A percentile compares a stretch with the other conserved stretches of the same genome.
Evolutionary conservation across 768 basidiomycete genomes (phyloP).

Genomic region (Kwoniella botswanensis): DNA sequence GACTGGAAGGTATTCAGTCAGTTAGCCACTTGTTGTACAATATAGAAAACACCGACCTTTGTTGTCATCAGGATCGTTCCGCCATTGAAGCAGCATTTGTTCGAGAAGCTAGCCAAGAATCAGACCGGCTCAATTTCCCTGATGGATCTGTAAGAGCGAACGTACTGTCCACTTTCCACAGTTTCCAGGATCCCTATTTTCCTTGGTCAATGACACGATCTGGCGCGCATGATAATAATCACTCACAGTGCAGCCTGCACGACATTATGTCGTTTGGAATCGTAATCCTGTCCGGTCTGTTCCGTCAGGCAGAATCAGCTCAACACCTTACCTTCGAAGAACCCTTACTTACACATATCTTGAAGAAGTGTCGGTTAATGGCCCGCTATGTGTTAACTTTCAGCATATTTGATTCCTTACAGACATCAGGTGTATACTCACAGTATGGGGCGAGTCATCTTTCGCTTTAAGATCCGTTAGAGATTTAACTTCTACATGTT

Average conservation of each 20-base stretch:
- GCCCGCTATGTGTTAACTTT: constrained; percentile 24
- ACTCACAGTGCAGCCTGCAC: constrained; percentile 44
- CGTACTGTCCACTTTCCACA: constrained; percentile 57
- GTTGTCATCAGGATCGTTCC: constrained; percentile 65
- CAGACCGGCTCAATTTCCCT: background rate
- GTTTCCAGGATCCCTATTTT: constrained; percentile 42
- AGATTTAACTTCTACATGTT: background rate
- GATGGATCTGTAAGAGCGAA: background rate
- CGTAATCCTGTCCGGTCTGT: constrained; percentile 42
- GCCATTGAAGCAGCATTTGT: constrained; percentile 71
- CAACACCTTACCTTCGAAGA: background rate
- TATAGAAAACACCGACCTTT: constrained; percentile 61
- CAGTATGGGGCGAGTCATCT: constrained; percentile 71
- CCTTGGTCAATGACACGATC: background rate
- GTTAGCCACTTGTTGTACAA: background rate
- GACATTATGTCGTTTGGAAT: constrained; percentile 33
- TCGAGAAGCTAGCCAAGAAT: constrained; percentile 66
- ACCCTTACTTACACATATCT: constrained; percentile 38
- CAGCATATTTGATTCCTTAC: background rate
- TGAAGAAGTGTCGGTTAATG: constrained; percentile 42
- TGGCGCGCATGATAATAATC: background rate
- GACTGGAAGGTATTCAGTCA: constrained; percentile 59
- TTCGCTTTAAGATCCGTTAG: constrained; percentile 62
- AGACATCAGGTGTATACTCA: constrained; percentile 4
- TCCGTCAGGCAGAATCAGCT: background rate